Evolutionary conservation across 306 rosid species (phyloP), one percentile per base, ranked within the genome.

Genomic region (Medicago lupulina): DNA sequence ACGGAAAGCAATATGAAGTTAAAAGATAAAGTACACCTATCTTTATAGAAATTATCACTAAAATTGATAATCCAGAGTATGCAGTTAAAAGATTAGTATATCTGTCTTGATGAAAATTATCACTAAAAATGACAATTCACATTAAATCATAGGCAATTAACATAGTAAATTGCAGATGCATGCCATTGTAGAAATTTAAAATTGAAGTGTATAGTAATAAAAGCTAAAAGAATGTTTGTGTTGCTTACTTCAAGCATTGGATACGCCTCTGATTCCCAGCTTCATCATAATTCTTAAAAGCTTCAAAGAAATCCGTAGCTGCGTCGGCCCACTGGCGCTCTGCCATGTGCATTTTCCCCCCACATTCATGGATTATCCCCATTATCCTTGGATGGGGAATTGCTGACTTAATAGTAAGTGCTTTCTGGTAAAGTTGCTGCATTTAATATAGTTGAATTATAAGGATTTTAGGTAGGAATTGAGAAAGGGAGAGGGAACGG

Each of bases 271-370:
- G 99, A 73, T 92, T 95, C 77, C 99, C 99, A 74, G 99, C 97
- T 85, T 95, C 98, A 54, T 93, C 97, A 51, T 93, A 93, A 72
- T 93, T 89, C 86, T 93, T 93, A 77, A 93, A 93, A 63, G 97
- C 98, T 86, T 93, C 98, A 87, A 93, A 91, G 76, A 93, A 93
- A 86, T 91, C 98, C 0, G 99, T 95, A 13, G 99, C 97, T 11
- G 97, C 99, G 34, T 95, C 99, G 12, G 92, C 93, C 99, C 99
- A 95, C 73, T 92, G 99, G 68, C 97, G 96, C 92, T 95, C 99
- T 23, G 97, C 93, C 99, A 95, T 95, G 67, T 95, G 97, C 99
- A 95, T 95, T 85, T 95, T 95, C 57, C 99, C 99, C 72, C 99
- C 99, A 71, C 97, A 95, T 83, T 95, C 99, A 53, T 91, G 96